Base-by-base conservation (phyloP, 2,329 filamentous ascomycete genomes). In the Xylaria sp. region DNA sequence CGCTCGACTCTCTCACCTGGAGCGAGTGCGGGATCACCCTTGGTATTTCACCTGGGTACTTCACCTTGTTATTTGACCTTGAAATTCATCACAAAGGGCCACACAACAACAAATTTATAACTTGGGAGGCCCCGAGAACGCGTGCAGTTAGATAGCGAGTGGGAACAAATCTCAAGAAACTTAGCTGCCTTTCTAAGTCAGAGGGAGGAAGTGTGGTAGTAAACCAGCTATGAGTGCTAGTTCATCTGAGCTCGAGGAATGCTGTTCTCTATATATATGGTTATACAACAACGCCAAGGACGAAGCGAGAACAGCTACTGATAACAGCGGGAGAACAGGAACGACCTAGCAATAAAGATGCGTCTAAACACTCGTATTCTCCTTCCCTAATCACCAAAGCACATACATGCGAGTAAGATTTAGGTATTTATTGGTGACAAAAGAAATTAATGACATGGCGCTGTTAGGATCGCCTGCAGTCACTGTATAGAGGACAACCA, bases 1-100 rank as follows among this genome's bases (percentile, higher is more conserved):
- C 64, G 58, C 60, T 69, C 69, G 69, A 75, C 68, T 70, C 69
- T 74, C 66, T 50, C 31, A 9, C 67, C 70, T 72, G 69, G 69
- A 65, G 67, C 67, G 68, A 65, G 63, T 69, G 72, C 71, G 72
- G 71, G 72, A 74, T 72, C 67, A 71, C 70, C 72, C 72, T 73
- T 72, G 68, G 67, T 70, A 65, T 63, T 68, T 70, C 67, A 71
- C 66, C 63, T 51, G n/a, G 15, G 49, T 51, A 33, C 33, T 22
- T n/a, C 5, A 51, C 29, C 5, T 27, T 3, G 27, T 6, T 3
- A 25, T 47, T 47, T 22, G 6, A 47, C 44, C 13, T 11, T 47
- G 10, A 20, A 44, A n/a, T n/a, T n/a, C n/a, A n/a, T 39, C 29
- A 58, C 44, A 15, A 54, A 61, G 53, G 53, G 49, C 36, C 50